Conservation (phyloP, 2,329 filamentous ascomycete species). For the Xylariaceae sp. region DNA sequence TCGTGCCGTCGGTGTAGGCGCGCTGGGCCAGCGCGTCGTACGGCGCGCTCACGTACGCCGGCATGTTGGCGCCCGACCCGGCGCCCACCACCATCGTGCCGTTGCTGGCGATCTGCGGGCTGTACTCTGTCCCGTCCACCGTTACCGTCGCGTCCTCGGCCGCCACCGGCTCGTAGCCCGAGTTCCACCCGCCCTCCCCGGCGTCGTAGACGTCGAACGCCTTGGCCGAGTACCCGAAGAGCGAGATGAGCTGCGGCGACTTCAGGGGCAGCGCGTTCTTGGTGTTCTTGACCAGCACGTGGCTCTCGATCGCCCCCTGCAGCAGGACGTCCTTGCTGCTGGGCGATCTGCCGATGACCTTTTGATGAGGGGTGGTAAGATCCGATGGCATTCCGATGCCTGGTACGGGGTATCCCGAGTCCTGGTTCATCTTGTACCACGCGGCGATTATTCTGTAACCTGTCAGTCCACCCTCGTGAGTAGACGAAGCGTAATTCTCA, state of each 20-base stretch:
- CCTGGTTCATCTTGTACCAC: conserved; percentile 50
- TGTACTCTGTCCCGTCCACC: conserved; percentile 17
- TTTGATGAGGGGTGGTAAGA: conserved; percentile 38
- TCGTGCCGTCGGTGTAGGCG: conserved; percentile 36
- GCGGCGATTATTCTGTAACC: conserved; percentile 35
- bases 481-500: conserved; percentile 4
- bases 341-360: conserved; percentile 47
- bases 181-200: conserved; percentile 24
- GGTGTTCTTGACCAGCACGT: conserved; percentile 56
- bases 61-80: conserved; percentile 23
- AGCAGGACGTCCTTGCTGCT: conserved; percentile 33
- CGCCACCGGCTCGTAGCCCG: conserved; percentile 20
- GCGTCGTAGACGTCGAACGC: conserved; percentile 31
- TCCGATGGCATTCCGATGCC: conserved; percentile 43
- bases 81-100: conserved; percentile 32
- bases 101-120: conserved; percentile 32
- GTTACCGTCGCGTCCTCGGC: conserved; percentile 7
- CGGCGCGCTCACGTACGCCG: conserved; percentile 32
- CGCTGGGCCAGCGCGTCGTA: conserved; percentile 33
- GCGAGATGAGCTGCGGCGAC: conserved; percentile 40
- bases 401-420: conserved; percentile 33
- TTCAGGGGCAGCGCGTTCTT: conserved; percentile 48
- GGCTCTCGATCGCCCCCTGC: conserved; percentile 51
- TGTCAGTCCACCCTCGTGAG: neutral
- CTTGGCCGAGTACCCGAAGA: conserved; percentile 54